A percentile compares a stretch with the other conserved stretches of the same genome.
phyloP scores from a whole-genome alignment of 2,329 filamentous ascomycete genomes.

The Diaporthe vexans region DNA sequence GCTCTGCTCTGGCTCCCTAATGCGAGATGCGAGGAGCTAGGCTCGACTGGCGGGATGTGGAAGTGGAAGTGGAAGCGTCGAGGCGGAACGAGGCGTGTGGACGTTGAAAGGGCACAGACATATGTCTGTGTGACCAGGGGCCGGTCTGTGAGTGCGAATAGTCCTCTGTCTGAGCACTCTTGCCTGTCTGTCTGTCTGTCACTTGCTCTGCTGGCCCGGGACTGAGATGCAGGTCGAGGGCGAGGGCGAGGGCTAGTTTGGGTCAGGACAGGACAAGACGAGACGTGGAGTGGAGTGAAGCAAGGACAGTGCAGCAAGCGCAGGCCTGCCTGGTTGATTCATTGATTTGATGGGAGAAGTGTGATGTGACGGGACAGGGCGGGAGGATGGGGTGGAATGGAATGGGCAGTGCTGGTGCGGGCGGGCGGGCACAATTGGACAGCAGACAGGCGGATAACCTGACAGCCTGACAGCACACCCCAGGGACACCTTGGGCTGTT shows the following conservation, averaged over 20 bases:
- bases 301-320: conserved; percentile 10
- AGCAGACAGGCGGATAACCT: conserved; percentile 19
- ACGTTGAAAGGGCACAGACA: conserved; percentile 37
- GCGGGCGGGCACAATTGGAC: not conserved
- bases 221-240: conserved; percentile 9
- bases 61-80: not conserved
- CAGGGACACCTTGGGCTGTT: not conserved
- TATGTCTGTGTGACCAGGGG: conserved; percentile 33
- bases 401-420: conserved; percentile 1
- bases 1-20: conserved; percentile 19
- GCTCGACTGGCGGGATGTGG: conserved; percentile 20
- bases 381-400: conserved; percentile 28
- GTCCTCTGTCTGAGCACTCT: conserved; percentile 24
- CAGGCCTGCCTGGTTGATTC: conserved; percentile 30
- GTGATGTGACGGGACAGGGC: conserved; percentile 7
- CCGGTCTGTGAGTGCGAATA: conserved; percentile 22
- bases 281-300: conserved; percentile 32
- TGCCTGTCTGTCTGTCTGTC: not conserved
- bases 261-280: conserved; percentile 3
- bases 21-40: conserved; percentile 13
- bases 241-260: not conserved
- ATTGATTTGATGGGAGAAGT: conserved; percentile 11
- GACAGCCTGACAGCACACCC: conserved; percentile 29
- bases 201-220: conserved; percentile 8
- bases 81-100: conserved; percentile 23